Percentiles rank a stretch among this genome's conserved stretches.
phyloP scores from a whole-genome alignment of 2,329 filamentous ascomycete species.

The Colletotrichum siamense region DNA sequence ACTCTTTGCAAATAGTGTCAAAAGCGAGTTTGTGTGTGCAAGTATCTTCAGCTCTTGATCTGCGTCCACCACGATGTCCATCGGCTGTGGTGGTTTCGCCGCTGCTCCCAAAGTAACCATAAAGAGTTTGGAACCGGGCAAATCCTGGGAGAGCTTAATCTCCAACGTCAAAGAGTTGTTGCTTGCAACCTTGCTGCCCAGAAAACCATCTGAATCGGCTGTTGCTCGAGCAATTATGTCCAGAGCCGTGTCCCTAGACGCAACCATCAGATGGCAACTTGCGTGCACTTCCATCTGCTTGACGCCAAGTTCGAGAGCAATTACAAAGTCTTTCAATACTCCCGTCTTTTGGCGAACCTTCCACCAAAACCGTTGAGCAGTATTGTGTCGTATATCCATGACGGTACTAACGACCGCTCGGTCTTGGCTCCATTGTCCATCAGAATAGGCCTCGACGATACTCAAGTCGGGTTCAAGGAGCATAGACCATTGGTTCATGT shows the following conservation, averaged over 20 bases:
- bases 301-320: background rate
- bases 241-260: background rate
- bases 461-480: rapidly evolving
- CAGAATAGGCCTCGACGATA: background rate
- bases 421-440: background rate
- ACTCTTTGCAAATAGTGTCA: background rate
- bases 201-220: background rate
- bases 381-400: background rate
- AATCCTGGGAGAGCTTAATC: background rate
- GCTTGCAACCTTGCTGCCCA: background rate
- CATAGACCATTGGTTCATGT: rapidly evolving
- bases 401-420: background rate
- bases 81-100: background rate
- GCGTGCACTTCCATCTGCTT: background rate
- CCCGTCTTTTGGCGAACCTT: background rate
- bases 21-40: background rate
- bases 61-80: background rate
- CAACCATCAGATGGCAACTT: background rate
- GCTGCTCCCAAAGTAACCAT: background rate
- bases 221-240: background rate
- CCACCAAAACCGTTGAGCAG: background rate
- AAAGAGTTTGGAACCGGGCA: background rate
- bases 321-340: background rate
- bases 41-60: background rate
- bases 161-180: background rate